Conservation (phyloP, 495 filamentous ascomycete species). For the Neurospora sublineolata region DNA sequence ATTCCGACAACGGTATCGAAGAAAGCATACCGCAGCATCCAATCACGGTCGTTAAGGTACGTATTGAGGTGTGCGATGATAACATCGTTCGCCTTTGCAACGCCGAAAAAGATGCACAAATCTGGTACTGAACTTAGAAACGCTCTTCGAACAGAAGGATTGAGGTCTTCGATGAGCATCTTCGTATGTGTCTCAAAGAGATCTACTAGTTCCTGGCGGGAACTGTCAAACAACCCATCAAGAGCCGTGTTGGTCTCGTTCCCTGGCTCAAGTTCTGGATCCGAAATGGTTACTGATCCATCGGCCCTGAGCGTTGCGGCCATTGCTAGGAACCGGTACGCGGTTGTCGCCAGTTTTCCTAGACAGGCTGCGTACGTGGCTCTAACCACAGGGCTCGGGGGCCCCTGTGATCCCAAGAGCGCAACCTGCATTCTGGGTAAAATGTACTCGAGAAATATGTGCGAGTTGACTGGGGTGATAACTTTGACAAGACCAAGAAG, state of each 20-base stretch:
- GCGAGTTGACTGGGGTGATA: slow-evolving; percentile 87
- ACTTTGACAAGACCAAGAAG: slow-evolving; percentile 76
- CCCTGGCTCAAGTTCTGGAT: slow-evolving; percentile 72
- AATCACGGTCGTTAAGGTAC: slow-evolving; percentile 92
- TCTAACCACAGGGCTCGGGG: slow-evolving; percentile 58
- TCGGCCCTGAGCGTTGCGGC: slow-evolving; percentile 79
- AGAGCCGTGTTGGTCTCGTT: slow-evolving; percentile 47
- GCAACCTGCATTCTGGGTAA: slow-evolving; percentile 71
- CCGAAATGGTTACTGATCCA: slow-evolving; percentile 63
- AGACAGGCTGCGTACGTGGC: slow-evolving; percentile 89
- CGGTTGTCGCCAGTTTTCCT: slow-evolving; percentile 82
- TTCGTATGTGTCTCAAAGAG: slow-evolving; percentile 84
- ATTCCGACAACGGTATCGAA: slow-evolving; percentile 94
- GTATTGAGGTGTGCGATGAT: slow-evolving; percentile 93
- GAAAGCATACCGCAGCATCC: slow-evolving; percentile 93
- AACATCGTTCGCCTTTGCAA: slow-evolving; percentile 78
- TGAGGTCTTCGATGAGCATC: slow-evolving; percentile 71
- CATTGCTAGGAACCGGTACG: slow-evolving; percentile 76
- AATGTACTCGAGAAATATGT: slow-evolving; percentile 92
- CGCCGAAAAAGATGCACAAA: slow-evolving; percentile 92
- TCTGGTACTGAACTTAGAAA: slow-evolving; percentile 90
- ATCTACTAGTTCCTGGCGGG: slow-evolving; percentile 61
- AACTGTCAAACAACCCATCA: slow-evolving; percentile 72
- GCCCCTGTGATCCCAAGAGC: slow-evolving; percentile 43
- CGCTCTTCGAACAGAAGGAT: slow-evolving; percentile 79